Conservation (phyloP, 805 yeast species). For the Saturnispora sanitii region DNA sequence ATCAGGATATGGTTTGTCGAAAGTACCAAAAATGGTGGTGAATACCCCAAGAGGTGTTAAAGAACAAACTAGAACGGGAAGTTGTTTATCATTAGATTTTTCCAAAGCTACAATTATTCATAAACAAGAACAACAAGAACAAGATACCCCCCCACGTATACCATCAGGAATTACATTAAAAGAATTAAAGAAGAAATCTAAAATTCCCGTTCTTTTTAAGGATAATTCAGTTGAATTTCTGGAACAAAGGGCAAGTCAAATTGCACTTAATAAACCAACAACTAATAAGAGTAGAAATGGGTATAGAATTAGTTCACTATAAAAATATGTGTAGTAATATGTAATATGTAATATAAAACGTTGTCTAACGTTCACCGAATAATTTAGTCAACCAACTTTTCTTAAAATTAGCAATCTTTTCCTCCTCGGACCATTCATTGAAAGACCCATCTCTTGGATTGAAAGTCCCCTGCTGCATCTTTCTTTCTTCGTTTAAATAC, state of each 20-base stretch:
- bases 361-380: slow-evolving; percentile 34
- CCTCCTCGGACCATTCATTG: slow-evolving; percentile 34
- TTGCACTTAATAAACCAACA: not conserved
- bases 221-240: not conserved
- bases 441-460: slow-evolving; percentile 35
- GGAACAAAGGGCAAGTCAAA: not conserved
- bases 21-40: not conserved
- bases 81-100: not conserved
- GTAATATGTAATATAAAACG: slow-evolving; percentile 13
- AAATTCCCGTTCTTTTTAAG: not conserved
- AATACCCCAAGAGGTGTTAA: no score
- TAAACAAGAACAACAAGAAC: not conserved
- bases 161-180: not conserved
- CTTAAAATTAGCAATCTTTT: slow-evolving; percentile 29
- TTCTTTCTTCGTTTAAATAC: slow-evolving; percentile 33
- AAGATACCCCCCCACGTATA: not conserved
- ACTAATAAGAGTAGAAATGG: not conserved
- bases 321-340: not conserved
- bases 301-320: slow-evolving; percentile 1
- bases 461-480: slow-evolving; percentile 36
- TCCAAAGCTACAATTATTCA: not conserved
- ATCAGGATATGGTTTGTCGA: no score
- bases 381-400: slow-evolving; percentile 31
- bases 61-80: no score
- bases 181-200: not conserved